These are phyloP conservation scores for Wickerhamiella vanderwaltii DNA, from an alignment of 805 yeast genomes.

Conservation along the genomic window DNA sequence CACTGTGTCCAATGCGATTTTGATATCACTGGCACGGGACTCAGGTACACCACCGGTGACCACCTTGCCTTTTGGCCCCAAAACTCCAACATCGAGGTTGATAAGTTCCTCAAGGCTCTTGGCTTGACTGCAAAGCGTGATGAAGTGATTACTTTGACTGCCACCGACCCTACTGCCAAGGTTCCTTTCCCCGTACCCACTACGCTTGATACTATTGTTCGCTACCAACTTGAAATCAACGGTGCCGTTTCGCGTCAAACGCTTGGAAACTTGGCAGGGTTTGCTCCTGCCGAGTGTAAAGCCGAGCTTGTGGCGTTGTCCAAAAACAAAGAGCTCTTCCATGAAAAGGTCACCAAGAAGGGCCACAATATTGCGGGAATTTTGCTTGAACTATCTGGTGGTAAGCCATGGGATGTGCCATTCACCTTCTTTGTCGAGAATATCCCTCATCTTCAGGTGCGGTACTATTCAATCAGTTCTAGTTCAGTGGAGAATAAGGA, in stretches of 20 bases:
- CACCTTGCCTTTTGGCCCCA: constrained; percentile 94
- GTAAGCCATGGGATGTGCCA: constrained; percentile 71
- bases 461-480: constrained; percentile 92
- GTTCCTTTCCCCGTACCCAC: constrained; percentile 45
- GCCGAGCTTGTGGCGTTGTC: constrained; percentile 41
- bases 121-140: constrained; percentile 43
- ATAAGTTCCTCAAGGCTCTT: constrained; percentile 51
- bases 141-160: constrained; percentile 47
- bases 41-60: constrained; percentile 89
- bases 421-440: constrained; percentile 75
- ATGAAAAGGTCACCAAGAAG: constrained; percentile 45
- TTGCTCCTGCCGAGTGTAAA: constrained; percentile 61
- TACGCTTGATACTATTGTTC: constrained; percentile 74
- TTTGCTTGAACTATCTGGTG: constrained; percentile 47
- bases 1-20: constrained; percentile 85
- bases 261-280: constrained; percentile 57
- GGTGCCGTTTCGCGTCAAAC: constrained; percentile 91
- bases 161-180: constrained; percentile 44
- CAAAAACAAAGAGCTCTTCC: constrained; percentile 57
- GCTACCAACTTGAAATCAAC: constrained; percentile 79
- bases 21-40: constrained; percentile 59
- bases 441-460: constrained; percentile 73
- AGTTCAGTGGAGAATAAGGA: constrained; percentile 68
- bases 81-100: constrained; percentile 64
- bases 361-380: constrained; percentile 68